A percentile compares a stretch with the other conserved stretches of the same genome.
phyloP scores from a whole-genome alignment of 1,284 basidiomycete genomes.

The Cutaneotrichosporon sp. region DNA sequence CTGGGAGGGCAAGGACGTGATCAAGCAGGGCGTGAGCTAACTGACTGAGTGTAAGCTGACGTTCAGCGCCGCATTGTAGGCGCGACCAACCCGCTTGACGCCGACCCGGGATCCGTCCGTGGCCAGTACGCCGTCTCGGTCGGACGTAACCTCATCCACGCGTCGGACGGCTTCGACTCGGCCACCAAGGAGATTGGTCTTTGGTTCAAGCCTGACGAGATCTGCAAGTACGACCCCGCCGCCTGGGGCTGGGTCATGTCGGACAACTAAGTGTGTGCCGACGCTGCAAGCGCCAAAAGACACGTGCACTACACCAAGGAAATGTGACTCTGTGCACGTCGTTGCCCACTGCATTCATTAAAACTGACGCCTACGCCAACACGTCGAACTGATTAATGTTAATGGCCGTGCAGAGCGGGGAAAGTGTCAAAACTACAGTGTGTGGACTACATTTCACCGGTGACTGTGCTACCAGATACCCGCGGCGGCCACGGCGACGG shows the following conservation, averaged over 20 bases:
- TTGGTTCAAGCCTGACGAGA: slow-evolving; percentile 51
- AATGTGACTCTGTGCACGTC: too few species aligned
- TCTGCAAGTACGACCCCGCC: slow-evolving; percentile 45
- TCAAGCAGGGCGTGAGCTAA: slow-evolving; percentile 40
- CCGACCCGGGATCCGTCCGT: slow-evolving; percentile 28
- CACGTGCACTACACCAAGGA: too few species aligned
- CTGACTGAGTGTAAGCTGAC: background rate
- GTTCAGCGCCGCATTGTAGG: slow-evolving; percentile 41
- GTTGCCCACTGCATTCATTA: too few species aligned
- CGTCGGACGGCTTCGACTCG: slow-evolving; percentile 50
- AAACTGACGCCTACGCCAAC: too few species aligned
- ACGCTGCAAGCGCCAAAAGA: too few species aligned
- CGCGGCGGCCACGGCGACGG: too few species aligned
- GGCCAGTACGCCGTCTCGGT: slow-evolving; percentile 45
- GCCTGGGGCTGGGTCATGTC: slow-evolving; percentile 19
- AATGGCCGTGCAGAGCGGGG: too few species aligned
- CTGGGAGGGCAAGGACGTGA: slow-evolving; percentile 39
- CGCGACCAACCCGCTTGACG: slow-evolving; percentile 43
- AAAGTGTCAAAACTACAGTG: too few species aligned
- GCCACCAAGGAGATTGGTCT: slow-evolving; percentile 52
- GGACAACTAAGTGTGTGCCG: slow-evolving; percentile 14
- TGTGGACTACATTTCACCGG: too few species aligned
- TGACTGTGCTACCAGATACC: too few species aligned
- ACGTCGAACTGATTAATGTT: too few species aligned
- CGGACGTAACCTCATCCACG: slow-evolving; percentile 51